Percentiles rank a stretch among this genome's conserved stretches.
phyloP scores from a whole-genome alignment of 768 basidiomycete species.

The Trametes cinnabarina region DNA sequence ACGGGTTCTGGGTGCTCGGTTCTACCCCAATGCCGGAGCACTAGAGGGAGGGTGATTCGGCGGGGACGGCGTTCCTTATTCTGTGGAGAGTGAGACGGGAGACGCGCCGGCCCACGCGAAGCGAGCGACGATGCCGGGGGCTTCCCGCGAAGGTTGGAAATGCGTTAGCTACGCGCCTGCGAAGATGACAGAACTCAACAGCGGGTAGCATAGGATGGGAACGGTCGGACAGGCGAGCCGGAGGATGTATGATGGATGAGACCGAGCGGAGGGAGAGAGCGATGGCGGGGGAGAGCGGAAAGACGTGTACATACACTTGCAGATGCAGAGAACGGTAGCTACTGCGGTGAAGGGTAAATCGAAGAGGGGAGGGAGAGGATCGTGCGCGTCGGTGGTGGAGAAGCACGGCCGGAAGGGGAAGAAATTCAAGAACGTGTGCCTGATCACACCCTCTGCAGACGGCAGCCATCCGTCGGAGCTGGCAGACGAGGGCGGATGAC shows the following conservation, averaged over 20 bases:
- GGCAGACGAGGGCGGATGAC: background rate
- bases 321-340: background rate
- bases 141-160: slow-evolving; percentile 17
- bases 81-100: background rate
- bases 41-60: too few species aligned
- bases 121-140: slow-evolving; percentile 1
- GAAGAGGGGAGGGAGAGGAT: background rate
- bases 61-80: too few species aligned
- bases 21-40: background rate
- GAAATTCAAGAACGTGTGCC: slow-evolving; percentile 4
- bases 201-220: slow-evolving; percentile 3
- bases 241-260: background rate
- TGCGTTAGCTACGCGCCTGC: background rate
- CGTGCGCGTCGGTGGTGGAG: background rate
- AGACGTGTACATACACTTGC: too few species aligned
- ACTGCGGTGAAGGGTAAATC: background rate
- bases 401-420: slow-evolving; percentile 2
- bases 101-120: background rate
- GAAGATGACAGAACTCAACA: too few species aligned
- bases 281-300: background rate
- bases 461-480: background rate
- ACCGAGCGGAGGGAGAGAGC: background rate
- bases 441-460: background rate
- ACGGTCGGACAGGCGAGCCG: background rate
- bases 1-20: slow-evolving; percentile 8